These are phyloP conservation scores for Eremothecium cymbalariae DNA, from an alignment of 1,139 yeast genomes.

Conservation along the genomic window DNA sequence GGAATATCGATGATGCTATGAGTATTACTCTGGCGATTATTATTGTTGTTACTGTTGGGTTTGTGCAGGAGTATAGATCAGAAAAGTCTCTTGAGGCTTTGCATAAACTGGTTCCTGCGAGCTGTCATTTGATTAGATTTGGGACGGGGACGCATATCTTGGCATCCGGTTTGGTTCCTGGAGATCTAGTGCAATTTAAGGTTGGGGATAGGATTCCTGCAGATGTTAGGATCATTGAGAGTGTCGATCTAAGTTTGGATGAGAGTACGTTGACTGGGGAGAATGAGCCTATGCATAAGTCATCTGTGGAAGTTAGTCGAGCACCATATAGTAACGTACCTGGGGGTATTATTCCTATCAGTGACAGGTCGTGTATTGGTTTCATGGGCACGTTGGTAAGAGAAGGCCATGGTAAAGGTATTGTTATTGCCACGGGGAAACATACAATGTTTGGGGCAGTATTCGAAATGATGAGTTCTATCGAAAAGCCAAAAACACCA, in stretches of 20 bases:
- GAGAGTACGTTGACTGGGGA: conserved; percentile 95
- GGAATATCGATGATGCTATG: conserved; percentile 86
- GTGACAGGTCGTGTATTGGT: conserved; percentile 68
- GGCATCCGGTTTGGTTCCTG: conserved; percentile 86
- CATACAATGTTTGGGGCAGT: conserved; percentile 86
- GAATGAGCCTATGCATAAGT: conserved; percentile 72
- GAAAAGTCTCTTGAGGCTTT: conserved; percentile 90
- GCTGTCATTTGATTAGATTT: conserved; percentile 79
- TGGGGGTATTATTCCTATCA: conserved; percentile 41
- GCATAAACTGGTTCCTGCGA: conserved; percentile 86
- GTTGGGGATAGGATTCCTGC: conserved; percentile 97
- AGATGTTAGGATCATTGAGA: conserved; percentile 69
- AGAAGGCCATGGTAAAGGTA: conserved; percentile 87
- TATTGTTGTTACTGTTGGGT: conserved; percentile 91
- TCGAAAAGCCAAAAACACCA: conserved; percentile 95
- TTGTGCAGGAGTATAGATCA: conserved; percentile 90
- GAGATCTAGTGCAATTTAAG: conserved; percentile 78
- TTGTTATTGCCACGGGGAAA: conserved; percentile 84
- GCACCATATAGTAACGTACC: conserved; percentile 27
- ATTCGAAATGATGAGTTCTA: conserved; percentile 86
- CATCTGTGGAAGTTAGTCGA: conserved; percentile 33
- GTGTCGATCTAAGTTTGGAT: conserved; percentile 74
- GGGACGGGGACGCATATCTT: conserved; percentile 68
- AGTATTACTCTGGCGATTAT: conserved; percentile 81
- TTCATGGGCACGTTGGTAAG: conserved; percentile 95